Base-by-base conservation (phyloP, 306 rosid genomes). In the Prunus davidiana region DNA sequence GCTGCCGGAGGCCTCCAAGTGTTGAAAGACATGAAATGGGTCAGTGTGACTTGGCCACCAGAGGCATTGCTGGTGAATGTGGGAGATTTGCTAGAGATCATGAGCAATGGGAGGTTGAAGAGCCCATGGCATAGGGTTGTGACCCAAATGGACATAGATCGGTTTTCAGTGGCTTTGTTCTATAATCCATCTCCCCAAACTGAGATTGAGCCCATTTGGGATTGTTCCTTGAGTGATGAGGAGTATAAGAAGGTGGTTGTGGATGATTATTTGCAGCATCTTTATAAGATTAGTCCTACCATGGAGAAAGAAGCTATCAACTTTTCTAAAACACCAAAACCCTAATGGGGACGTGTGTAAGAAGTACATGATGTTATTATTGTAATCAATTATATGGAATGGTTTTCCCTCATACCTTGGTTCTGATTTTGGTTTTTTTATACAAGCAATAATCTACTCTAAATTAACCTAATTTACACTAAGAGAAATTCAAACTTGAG, bases 111-210 rank as follows among this genome's bases (percentile, higher is more conserved):
- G 62, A 30, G n/a, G 63, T 70, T 51, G 6, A 52, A 8, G 32
- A 70, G 74, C 10, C 74, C 63, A 5, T 70, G 74, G 74, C 63
- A 70, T 70, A 70, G 74, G 49, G 74, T 52, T 70, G 74, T 51
- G 57, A 70, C 74, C 28, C 74, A 70, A 30, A 70, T 70, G 28
- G 49, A 52, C 11, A 19, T 30, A 19, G 74, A 70, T 28, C 57
- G 63, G 49, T 70, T 52, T 12, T 52, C 74, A 3, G 49, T 70
- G 63, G 49, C 63, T 52, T 30, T 70, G 24, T 30, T 70, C 63
- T 70, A 70, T 52, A 70, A 52, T 52, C 74, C 74, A 4, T 27
- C 63, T 18, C 63, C 74, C 22, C 19, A 1, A 27, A 52, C 74
- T 28, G 14, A 28, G 74, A 70, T 70, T 70, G 63, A 27, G 16